phyloP scores from a whole-genome alignment of 805 yeast species.

The Myxozyma neotropica region DNA sequence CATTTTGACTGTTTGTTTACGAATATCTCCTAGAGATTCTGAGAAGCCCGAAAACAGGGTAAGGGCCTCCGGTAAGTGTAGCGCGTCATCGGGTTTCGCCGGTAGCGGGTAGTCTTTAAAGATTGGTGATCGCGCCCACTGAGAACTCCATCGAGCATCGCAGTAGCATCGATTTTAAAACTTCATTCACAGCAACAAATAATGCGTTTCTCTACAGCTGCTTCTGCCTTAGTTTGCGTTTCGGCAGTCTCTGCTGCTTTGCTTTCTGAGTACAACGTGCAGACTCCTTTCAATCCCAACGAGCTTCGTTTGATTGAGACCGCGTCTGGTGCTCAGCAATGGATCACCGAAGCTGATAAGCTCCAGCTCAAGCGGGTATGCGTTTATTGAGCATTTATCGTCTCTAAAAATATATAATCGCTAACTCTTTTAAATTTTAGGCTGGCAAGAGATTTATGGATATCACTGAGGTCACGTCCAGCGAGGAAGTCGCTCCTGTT shows the following conservation, averaged over 20 bases:
- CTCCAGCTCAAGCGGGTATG: conserved; percentile 44
- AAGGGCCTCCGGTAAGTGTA: background rate
- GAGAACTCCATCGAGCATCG: too few species aligned
- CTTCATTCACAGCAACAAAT: background rate
- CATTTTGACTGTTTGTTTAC: too few species aligned
- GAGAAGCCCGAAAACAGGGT: conserved; percentile 5
- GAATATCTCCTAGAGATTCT: too few species aligned
- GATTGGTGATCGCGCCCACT: background rate
- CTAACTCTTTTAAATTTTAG: too few species aligned
- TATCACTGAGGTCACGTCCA: conserved; percentile 18
- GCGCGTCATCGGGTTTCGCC: conserved; percentile 8
- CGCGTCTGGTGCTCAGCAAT: conserved; percentile 26
- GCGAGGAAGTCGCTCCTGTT: conserved; percentile 2
- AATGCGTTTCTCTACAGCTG: conserved; percentile 24
- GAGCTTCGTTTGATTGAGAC: conserved; percentile 33
- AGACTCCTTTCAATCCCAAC: conserved; percentile 24
- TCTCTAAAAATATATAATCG: too few species aligned
- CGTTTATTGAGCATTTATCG: too few species aligned
- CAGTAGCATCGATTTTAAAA: too few species aligned
- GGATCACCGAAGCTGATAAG: conserved; percentile 50
- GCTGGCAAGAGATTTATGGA: conserved; percentile 34
- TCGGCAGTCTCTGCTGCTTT: conserved; percentile 23
- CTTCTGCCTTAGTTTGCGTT: conserved; percentile 8
- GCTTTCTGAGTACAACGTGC: conserved; percentile 23
- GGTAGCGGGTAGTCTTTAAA: background rate